Percentiles rank a stretch among this genome's conserved stretches.
phyloP scores from a whole-genome alignment of 805 yeast species.

The Teunomyces kruisii region DNA sequence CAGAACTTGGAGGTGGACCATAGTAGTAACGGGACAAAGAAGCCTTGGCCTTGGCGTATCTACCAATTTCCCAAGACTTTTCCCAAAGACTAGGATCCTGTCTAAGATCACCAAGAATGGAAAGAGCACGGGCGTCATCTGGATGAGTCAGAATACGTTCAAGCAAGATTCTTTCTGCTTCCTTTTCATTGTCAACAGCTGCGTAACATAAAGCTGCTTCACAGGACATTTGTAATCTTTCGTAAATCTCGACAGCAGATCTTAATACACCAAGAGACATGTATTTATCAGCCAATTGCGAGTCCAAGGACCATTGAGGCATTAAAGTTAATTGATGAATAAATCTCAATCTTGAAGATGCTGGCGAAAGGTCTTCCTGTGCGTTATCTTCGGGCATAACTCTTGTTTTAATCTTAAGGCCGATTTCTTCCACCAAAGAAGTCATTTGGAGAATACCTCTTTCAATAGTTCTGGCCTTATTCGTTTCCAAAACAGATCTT shows the following conservation, averaged over 20 bases:
- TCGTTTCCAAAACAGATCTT: conserved; percentile 79
- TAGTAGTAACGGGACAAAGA: conserved; percentile 75
- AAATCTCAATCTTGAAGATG: conserved; percentile 59
- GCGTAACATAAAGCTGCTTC: conserved; percentile 93
- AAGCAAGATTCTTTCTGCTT: conserved; percentile 61
- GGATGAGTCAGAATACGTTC: conserved; percentile 57
- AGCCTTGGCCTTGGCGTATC: conserved; percentile 81
- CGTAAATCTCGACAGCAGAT: conserved; percentile 88
- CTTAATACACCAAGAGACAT: conserved; percentile 81
- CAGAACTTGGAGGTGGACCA: conserved; percentile 58
- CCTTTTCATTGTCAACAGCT: conserved; percentile 69
- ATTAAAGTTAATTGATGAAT: conserved; percentile 73
- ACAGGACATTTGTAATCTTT: conserved; percentile 68
- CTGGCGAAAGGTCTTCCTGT: conserved; percentile 30
- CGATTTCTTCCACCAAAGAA: conserved; percentile 84
- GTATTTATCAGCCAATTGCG: conserved; percentile 78
- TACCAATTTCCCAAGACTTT: conserved; percentile 83
- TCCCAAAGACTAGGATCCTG: conserved; percentile 77
- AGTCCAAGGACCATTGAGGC: conserved; percentile 86
- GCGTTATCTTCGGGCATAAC: conserved; percentile 46
- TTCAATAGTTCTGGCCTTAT: conserved; percentile 82
- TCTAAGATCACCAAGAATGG: conserved; percentile 82
- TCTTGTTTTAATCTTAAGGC: conserved; percentile 59
- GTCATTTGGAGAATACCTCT: conserved; percentile 93
- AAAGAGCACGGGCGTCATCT: conserved; percentile 77